phyloP scores from a whole-genome alignment of 768 basidiomycete species.

The Macrolepiota albuminosa region DNA sequence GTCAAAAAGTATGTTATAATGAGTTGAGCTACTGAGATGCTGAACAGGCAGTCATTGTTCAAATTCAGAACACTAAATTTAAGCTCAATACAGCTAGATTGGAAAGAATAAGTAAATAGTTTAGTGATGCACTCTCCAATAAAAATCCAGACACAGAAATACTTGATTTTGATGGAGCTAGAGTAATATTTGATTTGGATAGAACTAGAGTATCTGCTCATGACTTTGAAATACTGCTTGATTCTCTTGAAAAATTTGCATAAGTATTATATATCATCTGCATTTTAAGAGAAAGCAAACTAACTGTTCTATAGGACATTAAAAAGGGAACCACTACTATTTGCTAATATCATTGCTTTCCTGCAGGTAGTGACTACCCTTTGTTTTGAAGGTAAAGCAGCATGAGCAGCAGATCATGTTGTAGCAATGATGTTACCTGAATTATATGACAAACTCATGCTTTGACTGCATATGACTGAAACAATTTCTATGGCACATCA shows the following conservation, averaged over 20 bases:
- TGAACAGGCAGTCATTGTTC: conserved; percentile 31
- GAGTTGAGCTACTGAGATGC: conserved; percentile 24
- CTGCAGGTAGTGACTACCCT: conserved; percentile 29
- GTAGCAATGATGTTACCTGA: conserved; percentile 25
- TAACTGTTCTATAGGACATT: conserved; percentile 13
- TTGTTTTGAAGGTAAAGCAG: conserved; percentile 20
- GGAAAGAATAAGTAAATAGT: conserved; percentile 26
- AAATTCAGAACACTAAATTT: conserved; percentile 29
- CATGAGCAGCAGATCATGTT: conserved; percentile 24
- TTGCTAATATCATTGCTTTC: conserved; percentile 24
- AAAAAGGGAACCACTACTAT: conserved; percentile 17
- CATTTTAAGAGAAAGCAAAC: not conserved
- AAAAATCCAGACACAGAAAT: conserved; percentile 7
- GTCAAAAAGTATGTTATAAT: not conserved
- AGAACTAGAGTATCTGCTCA: conserved; percentile 15
- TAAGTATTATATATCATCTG: conserved; percentile 12
- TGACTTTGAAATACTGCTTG: conserved; percentile 19
- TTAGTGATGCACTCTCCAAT: conserved; percentile 16
- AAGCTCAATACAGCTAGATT: conserved; percentile 30
- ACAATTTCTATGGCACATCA: conserved; percentile 25
- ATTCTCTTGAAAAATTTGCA: conserved; percentile 28
- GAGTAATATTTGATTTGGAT: too few relatives aligned
- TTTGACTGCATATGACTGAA: conserved; percentile 21
- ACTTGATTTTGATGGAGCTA: conserved; percentile 11
- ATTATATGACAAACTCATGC: conserved; percentile 15